Percentiles rank a stretch among this genome's conserved stretches.
Conservation (phyloP, 768 basidiomycete species). For the Polyporus arcularius region DNA sequence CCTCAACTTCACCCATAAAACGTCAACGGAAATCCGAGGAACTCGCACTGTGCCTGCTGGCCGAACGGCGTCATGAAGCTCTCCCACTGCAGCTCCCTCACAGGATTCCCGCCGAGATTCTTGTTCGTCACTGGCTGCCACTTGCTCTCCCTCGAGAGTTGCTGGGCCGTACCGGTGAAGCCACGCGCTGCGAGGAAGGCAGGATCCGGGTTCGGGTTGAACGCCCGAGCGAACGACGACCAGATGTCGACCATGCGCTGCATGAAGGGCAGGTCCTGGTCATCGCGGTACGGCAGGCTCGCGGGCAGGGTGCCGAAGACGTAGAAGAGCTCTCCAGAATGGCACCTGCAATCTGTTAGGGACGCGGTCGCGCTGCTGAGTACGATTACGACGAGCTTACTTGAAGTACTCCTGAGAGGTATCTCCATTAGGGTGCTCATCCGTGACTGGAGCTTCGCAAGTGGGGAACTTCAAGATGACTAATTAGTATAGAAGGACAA, state of each 20-base stretch:
- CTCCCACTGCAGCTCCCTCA: constrained; percentile 38
- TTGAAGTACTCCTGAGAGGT: constrained; percentile 49
- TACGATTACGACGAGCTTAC: constrained; percentile 20
- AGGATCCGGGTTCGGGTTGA: constrained; percentile 47
- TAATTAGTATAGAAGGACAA: no score
- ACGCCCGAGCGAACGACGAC: constrained; percentile 48
- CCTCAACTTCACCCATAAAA: background rate
- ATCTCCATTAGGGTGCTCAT: constrained; percentile 47
- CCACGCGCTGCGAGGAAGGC: constrained; percentile 45
- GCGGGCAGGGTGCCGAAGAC: constrained; percentile 39
- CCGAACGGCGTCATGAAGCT: constrained; percentile 35
- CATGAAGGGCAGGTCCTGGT: constrained; percentile 44
- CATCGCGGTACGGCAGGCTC: constrained; percentile 45
- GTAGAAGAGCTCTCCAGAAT: constrained; percentile 36
- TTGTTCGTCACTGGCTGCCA: constrained; percentile 38
- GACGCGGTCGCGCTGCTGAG: background rate
- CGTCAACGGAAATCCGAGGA: constrained; percentile 25
- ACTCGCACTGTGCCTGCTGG: constrained; percentile 41
- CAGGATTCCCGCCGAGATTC: constrained; percentile 26
- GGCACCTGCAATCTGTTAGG: constrained; percentile 24
- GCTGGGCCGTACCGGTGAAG: constrained; percentile 36
- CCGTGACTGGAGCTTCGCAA: constrained; percentile 45
- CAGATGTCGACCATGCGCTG: constrained; percentile 47
- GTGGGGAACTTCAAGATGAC: constrained; percentile 29
- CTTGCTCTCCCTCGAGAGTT: constrained; percentile 29